These are phyloP conservation scores for Kazachstania sp. DNA, from an alignment of 1,139 yeast genomes.

Conservation along the genomic window DNA sequence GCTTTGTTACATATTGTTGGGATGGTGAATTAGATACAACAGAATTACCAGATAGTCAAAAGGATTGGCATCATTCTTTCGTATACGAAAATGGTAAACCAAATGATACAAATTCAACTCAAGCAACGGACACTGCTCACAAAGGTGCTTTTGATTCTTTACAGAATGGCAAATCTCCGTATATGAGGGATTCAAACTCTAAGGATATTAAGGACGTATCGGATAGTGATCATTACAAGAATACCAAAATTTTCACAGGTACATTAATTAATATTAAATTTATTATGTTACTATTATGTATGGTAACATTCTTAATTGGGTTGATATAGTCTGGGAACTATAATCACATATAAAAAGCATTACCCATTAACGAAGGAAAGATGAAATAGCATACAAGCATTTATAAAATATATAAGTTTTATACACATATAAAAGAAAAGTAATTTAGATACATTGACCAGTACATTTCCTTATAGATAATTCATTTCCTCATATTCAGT, in stretches of 20 bases:
- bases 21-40: slow-evolving; percentile 13
- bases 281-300: slow-evolving; percentile 9
- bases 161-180: slow-evolving; percentile 5
- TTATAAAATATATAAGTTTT: too few relatives aligned
- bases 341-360: neutral
- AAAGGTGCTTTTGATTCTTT: neutral
- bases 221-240: slow-evolving; percentile 1
- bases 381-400: too few relatives aligned
- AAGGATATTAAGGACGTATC: slow-evolving; percentile 4
- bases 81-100: slow-evolving; percentile 10
- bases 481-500: too few relatives aligned
- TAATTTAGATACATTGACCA: too few relatives aligned
- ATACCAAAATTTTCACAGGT: neutral
- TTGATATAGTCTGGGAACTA: slow-evolving; percentile 2
- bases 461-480: too few relatives aligned
- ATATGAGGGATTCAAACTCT: slow-evolving; percentile 10
- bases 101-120: neutral
- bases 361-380: neutral
- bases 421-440: too few relatives aligned
- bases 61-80: slow-evolving; percentile 15
- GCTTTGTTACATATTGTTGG: slow-evolving; percentile 63
- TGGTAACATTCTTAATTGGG: slow-evolving; percentile 10
- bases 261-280: slow-evolving; percentile 9
- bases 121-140: neutral
- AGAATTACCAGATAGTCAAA: slow-evolving; percentile 11